Conservation (phyloP, 2,329 filamentous ascomycete species). For the Apiospora pterosperma region DNA sequence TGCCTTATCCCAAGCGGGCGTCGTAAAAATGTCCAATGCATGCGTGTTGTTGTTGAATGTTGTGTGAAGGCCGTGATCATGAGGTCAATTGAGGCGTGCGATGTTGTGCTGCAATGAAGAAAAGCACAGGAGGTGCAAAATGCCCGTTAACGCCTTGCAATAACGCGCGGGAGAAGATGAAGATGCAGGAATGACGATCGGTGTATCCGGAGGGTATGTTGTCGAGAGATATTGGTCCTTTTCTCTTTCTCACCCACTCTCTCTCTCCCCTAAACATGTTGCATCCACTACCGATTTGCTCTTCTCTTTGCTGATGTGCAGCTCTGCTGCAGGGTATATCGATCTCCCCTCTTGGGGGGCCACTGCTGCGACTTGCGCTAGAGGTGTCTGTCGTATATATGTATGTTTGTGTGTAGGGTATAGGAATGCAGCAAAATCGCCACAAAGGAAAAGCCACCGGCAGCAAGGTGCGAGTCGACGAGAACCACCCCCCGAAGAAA, state of each 20-base stretch:
- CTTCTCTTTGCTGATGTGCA: not conserved
- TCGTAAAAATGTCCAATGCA: not conserved
- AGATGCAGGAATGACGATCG: not conserved
- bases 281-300: not conserved
- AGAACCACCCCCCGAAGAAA: not conserved
- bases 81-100: not conserved
- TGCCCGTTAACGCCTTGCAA: not conserved
- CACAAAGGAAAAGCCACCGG: not conserved
- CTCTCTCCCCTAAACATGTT: not conserved
- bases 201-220: conserved; percentile 1
- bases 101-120: not conserved
- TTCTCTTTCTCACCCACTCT: not conserved
- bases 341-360: conserved; percentile 1
- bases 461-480: not conserved
- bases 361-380: not conserved
- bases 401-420: not conserved
- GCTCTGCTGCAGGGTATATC: not conserved
- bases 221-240: not conserved
- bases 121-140: not conserved
- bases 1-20: not conserved
- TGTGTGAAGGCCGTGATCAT: not conserved
- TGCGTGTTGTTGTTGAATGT: not conserved
- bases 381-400: not conserved
- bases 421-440: not conserved
- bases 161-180: not conserved